Conservation (phyloP, 495 filamentous ascomycete genomes). For the Xylaria sp. region DNA sequence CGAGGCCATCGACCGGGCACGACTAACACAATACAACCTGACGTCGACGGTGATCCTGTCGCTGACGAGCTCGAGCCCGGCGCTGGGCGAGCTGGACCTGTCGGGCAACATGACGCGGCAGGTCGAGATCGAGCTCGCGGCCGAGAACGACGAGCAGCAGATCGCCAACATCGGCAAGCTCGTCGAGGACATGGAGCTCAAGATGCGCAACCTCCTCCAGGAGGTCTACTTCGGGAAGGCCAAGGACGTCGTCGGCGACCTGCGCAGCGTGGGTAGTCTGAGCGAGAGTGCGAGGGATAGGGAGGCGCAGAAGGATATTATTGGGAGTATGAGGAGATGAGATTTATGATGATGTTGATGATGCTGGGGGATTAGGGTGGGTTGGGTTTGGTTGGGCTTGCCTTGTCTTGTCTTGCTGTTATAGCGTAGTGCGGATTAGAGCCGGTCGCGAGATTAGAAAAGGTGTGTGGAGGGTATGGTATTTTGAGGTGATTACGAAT, state of each 20-base stretch:
- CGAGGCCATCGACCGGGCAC: constrained; percentile 88
- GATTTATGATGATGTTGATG: constrained; percentile 15
- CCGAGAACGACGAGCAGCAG: constrained; percentile 90
- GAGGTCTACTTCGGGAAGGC: constrained; percentile 99
- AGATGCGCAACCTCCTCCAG: constrained; percentile 98
- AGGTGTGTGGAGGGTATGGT: neutral
- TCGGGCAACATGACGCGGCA: constrained; percentile 98
- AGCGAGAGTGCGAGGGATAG: constrained; percentile 86
- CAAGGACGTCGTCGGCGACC: constrained; percentile 97
- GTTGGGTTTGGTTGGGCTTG: too few species aligned
- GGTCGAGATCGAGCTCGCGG: constrained; percentile 86
- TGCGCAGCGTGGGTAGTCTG: constrained; percentile 86
- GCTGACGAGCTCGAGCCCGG: constrained; percentile 68
- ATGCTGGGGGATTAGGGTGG: too few species aligned
- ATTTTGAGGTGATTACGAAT: neutral
- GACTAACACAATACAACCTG: constrained; percentile 94
- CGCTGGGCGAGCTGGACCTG: constrained; percentile 89
- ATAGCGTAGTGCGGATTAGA: neutral
- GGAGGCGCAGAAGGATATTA: constrained; percentile 90
- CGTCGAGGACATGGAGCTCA: constrained; percentile 99
- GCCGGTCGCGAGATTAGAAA: neutral
- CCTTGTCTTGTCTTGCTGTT: neutral
- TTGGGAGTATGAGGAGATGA: constrained; percentile 72
- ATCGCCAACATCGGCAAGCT: constrained; percentile 93
- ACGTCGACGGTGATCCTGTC: constrained; percentile 96